Evolutionary conservation across 495 filamentous ascomycete genomes (phyloP), one percentile per base, ranked within the genome.

Genomic region (Entonaema liquescens): DNA sequence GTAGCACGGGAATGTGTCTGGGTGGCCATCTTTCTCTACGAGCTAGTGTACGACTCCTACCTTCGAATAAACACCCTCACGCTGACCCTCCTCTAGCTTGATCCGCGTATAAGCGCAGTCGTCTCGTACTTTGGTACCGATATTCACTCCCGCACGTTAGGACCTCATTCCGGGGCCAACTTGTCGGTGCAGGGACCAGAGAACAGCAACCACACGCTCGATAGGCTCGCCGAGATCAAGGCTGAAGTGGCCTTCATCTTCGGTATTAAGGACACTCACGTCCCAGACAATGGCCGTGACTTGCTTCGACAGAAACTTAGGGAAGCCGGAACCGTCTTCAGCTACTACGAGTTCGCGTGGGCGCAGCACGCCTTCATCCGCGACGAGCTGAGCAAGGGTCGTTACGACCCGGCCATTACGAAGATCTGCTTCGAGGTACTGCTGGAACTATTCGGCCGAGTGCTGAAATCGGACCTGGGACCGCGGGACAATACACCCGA

Each of bases 281-380:
- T 97, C 23, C 93, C 94, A 4, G 89, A 93, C 52, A 86, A 86
- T 36, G 95, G 95, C 25, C 86, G 95, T 15, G 94, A 98, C 78
- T 75, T 96, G 65, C 95, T 98, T 75, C 86, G 95, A 49, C 88
- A 89, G 74, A 95, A 91, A 40, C 83, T 98, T 70, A 87, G 94
- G 71, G 91, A 92, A 9, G 86, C 88, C 33, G 91, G 91, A 2
- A 87, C 89, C 2, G 80, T 85, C 8, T 97, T 95, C 73, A 89
- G 89, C 76, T 97, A 91, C 72, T 94, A 97, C 79, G 95, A 98
- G 77, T 86, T 91, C 64, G 91, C 94, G 17, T 93, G 93, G 88
- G 93, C 95, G 21, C 95, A 98, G 77, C 95, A 96, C 83, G 93
- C 94, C 0, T 98, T 98, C 73, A 97, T 98, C 75, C 88, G 95